Conservation (phyloP, 106 monocot species). For the Vanilla planifolia region DNA sequence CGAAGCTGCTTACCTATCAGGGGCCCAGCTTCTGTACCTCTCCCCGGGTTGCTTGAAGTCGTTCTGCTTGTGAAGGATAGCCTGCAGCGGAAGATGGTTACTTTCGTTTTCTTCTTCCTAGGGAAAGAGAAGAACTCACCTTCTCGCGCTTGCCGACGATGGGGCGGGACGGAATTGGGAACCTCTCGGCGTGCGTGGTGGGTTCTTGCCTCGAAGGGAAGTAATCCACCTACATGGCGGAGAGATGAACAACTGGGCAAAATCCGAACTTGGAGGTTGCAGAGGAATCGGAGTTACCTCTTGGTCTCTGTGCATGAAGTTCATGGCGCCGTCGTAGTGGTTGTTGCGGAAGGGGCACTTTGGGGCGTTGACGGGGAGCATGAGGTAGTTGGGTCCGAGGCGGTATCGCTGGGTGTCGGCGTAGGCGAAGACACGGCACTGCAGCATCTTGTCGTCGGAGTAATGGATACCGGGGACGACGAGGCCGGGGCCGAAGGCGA, state of each 20-base stretch:
- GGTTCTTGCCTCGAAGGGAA: slow-evolving; percentile 56
- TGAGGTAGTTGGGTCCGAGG: slow-evolving; percentile 80
- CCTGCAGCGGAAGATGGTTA: slow-evolving; percentile 16
- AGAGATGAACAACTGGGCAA: background rate
- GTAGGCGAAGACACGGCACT: slow-evolving; percentile 67
- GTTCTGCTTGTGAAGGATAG: slow-evolving; percentile 41
- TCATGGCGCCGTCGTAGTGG: slow-evolving; percentile 82
- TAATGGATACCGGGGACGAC: slow-evolving; percentile 82
- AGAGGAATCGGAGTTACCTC: slow-evolving; percentile 31
- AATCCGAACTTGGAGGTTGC: background rate
- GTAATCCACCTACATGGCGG: slow-evolving; percentile 49
- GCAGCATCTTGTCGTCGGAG: slow-evolving; percentile 89
- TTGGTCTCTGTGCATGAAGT: slow-evolving; percentile 74
- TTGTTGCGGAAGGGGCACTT: slow-evolving; percentile 76
- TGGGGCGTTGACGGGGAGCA: slow-evolving; percentile 78
- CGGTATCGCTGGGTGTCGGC: slow-evolving; percentile 82
- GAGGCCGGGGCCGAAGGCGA: slow-evolving; percentile 74
- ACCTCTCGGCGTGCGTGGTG: slow-evolving; percentile 36
- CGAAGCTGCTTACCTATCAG: slow-evolving; percentile 51
- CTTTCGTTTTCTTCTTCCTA: background rate
- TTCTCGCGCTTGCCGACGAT: slow-evolving; percentile 56
- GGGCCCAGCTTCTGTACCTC: slow-evolving; percentile 69
- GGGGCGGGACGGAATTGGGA: slow-evolving; percentile 33
- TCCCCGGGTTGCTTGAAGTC: slow-evolving; percentile 83
- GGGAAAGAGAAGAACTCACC: slow-evolving; percentile 12